These are phyloP conservation scores for Lumnitzera racemosa DNA, from an alignment of 345 rosid species.

Conservation along the genomic window DNA sequence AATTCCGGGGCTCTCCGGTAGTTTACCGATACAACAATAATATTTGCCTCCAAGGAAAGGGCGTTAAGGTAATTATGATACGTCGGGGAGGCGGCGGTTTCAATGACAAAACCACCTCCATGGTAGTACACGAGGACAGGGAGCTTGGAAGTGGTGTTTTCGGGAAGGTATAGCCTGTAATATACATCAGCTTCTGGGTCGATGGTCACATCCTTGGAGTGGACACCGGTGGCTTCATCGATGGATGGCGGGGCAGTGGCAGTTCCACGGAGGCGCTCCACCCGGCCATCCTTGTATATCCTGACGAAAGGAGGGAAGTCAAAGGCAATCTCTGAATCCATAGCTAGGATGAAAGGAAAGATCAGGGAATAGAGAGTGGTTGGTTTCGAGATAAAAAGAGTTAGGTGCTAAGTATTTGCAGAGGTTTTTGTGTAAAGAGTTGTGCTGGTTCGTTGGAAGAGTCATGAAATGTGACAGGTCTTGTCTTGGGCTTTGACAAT, in stretches of 20 bases:
- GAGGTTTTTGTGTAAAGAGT: no score
- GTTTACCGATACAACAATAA: no score
- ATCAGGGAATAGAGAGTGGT: background rate
- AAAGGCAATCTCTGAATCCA: slow-evolving; percentile 4
- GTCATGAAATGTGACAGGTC: background rate
- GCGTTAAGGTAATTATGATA: no score
- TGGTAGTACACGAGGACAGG: slow-evolving; percentile 30
- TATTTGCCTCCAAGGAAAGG: background rate
- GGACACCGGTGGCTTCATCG: slow-evolving; percentile 12
- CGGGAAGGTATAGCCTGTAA: slow-evolving; percentile 23
- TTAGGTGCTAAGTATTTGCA: no score
- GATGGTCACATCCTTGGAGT: slow-evolving; percentile 18
- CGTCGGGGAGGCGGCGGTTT: slow-evolving; percentile 12
- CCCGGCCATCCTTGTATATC: slow-evolving; percentile 16
- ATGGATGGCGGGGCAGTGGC: slow-evolving; percentile 12
- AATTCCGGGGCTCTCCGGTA: no score
- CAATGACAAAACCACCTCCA: slow-evolving; percentile 25
- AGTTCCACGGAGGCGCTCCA: slow-evolving; percentile 22
- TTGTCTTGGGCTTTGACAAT: background rate
- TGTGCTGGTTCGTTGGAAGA: no score
- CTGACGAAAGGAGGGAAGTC: slow-evolving; percentile 13
- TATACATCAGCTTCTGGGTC: slow-evolving; percentile 9
- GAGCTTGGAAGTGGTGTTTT: slow-evolving; percentile 7
- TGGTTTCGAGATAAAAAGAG: no score
- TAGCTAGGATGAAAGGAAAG: no score